Percentiles rank a stretch among this genome's conserved stretches.
Evolutionary conservation across 2,329 filamentous ascomycete genomes (phyloP).

Genomic region (Fusarium pseudoanthophilum): DNA sequence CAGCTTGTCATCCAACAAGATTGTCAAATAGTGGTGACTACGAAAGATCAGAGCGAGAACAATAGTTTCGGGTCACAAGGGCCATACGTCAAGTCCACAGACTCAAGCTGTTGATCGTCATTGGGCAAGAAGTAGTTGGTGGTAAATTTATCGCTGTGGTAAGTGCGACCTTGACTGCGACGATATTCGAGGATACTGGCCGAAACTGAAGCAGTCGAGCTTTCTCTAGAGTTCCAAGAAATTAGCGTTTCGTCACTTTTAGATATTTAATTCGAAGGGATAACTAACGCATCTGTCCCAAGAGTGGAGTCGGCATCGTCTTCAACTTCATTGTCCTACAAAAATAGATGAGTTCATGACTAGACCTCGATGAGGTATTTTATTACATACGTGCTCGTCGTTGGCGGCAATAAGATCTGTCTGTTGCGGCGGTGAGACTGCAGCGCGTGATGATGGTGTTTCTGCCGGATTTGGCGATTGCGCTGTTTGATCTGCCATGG

Average conservation of each 20-base stretch:
- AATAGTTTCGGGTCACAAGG: rapidly evolving
- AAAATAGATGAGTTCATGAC: neutral
- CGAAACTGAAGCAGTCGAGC: conserved; percentile 23
- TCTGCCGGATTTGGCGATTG: neutral
- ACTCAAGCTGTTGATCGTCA: conserved; percentile 19
- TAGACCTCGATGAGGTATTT: neutral
- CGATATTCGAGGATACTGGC: conserved; percentile 23
- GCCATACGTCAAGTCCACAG: conserved; percentile 16
- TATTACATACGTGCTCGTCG: neutral
- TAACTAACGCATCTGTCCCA: neutral
- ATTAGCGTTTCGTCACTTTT: neutral
- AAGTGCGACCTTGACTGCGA: conserved; percentile 23
- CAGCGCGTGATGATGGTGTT: neutral
- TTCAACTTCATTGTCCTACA: neutral
- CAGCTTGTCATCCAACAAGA: conserved; percentile 4
- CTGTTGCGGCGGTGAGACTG: neutral
- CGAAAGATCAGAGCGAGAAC: neutral
- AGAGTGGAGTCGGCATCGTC: neutral
- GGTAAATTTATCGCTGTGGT: conserved; percentile 24
- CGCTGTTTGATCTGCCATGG: neutral
- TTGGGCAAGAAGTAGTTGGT: conserved; percentile 23
- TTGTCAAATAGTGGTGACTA: conserved; percentile 20
- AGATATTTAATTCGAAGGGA: rapidly evolving
- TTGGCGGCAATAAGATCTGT: neutral
- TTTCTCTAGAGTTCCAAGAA: neutral